Percentiles rank a stretch among this genome's conserved stretches.
Conservation (phyloP, 139 green algal species). For the Diplosphaera chodatii region DNA sequence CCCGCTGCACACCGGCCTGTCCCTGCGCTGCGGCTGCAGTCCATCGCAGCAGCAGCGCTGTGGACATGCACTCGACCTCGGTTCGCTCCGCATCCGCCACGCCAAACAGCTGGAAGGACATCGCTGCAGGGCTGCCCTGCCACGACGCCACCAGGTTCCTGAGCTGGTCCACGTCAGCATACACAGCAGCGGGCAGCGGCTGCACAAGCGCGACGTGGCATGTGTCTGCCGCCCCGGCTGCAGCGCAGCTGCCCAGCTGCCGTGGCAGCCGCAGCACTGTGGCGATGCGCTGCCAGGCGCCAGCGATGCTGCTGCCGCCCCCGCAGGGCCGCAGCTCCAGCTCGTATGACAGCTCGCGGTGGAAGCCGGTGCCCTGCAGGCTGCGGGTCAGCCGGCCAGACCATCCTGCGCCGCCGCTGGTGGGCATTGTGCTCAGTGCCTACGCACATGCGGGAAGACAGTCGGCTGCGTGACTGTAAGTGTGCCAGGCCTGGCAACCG, state of each 20-base stretch:
- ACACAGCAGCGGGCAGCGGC: neutral
- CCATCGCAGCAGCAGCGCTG: neutral
- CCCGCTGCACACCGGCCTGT: too few species aligned
- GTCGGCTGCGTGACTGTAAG: too few species aligned
- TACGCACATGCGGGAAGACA: neutral
- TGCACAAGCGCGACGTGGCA: neutral
- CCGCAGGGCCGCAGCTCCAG: neutral
- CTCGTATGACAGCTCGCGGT: neutral
- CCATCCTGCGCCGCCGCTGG: neutral
- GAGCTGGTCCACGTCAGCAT: neutral
- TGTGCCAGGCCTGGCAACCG: too few species aligned
- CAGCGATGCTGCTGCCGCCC: too few species aligned
- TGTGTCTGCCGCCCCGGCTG: neutral
- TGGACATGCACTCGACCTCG: neutral
- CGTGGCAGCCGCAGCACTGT: neutral
- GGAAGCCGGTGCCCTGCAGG: neutral
- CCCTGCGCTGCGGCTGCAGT: neutral
- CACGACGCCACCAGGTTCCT: neutral
- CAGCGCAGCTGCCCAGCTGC: neutral
- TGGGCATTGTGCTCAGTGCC: neutral
- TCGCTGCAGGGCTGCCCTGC: neutral
- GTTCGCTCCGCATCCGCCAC: neutral
- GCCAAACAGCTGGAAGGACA: neutral
- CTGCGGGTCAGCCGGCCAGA: neutral
- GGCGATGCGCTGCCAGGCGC: neutral